Evolutionary conservation across 2,329 filamentous ascomycete genomes (phyloP), one percentile per base, ranked within the genome.

Genomic region (Diaporthe sp.): DNA sequence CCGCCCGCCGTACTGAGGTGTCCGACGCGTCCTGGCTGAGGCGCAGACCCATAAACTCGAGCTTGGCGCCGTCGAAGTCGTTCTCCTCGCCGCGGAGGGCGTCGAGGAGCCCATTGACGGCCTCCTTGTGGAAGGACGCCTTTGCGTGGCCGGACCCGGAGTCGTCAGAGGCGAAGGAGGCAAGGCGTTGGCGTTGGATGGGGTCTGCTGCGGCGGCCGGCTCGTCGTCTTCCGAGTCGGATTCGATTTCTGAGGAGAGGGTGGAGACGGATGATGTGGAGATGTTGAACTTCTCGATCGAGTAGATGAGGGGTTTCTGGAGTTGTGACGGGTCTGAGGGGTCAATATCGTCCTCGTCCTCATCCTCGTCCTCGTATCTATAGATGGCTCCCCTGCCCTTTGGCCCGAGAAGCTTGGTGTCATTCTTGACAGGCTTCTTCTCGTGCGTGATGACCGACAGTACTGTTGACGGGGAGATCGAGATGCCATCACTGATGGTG

Each of bases 41-140:
- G 15, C 96, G 93, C n/a, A 98, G 88, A 62, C 95, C 94, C 87
- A 96, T 98, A 77, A 99, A 94, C 83, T 99, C 97, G 46, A 98
- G 90, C 82, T 96, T 95, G 68, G 91, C 90, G 3, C 88, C 88
- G 80, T 98, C 96, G 78, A 98, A 97, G 82, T 97, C 94, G 15
- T 92, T 91, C 19, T 91, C 90, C 31, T 92, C 93, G 76, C 92
- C 90, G 71, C 94, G 93, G 57, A 98, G 88, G 34, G 95, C 94
- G 80, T 98, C 96, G 77, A 96, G 90, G n/a, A 98, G 90, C 76
- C 95, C 96, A 78, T 92, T 89, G 4, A 96, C 94, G 37, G 96
- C 96, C 81, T 98, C 96, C 77, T 93, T 89, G 82, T 98, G 94
- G 89, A 98, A 98, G 75, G 92, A 82, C 31, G 86, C 84, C 44